Base-by-base conservation (phyloP, 805 yeast genomes). In the Ogataea pignaliae region DNA sequence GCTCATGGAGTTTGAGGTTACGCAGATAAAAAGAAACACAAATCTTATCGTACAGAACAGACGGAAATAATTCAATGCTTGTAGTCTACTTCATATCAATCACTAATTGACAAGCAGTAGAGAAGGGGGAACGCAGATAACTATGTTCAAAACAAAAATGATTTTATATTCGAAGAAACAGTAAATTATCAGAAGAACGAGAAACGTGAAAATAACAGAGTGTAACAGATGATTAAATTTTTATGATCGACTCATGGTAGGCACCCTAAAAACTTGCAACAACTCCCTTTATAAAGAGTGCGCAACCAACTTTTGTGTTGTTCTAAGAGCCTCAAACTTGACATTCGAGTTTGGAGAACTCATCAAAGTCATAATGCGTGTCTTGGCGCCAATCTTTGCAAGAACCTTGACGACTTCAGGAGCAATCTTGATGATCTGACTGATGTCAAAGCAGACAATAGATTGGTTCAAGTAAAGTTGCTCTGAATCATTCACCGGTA, bases 291-390 rank as follows among this genome's bases (percentile, higher is more conserved):
- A 59, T 33, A 84, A 77, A n/a, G 84, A 75, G 59, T 88, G 88
- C 3, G 96, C 88, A 42, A 93, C 95, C 56, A 93, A 79, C 45
- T 83, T 78, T 70, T 93, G 99, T n/a, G 97, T 88, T 3, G 97
- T 89, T 64, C 87, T 88, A 60, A 93, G 76, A 2, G 98, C 98
- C 70, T 91, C 97, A 62, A 85, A 93, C 62, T 91, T 87, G 53
- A 93, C 90, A 60, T 88, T 93, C 17, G 90, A 76, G 63, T 89
- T 90, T 35, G 83, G 78, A 45, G 82, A 79, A 57, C 78, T 81
- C 80, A 93, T 81, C 51, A 89, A 72, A 48, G 78, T 77, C 98
- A 93, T 91, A 45, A 93, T 79, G 63, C 80, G 78, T 17, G 85
- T 70, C 72, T 93, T 93, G 52, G 84, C 73, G 56, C 88, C 78